Evolutionary conservation across 2,329 filamentous ascomycete species (phyloP).

Genomic region (Grosmannia clavigera): DNA sequence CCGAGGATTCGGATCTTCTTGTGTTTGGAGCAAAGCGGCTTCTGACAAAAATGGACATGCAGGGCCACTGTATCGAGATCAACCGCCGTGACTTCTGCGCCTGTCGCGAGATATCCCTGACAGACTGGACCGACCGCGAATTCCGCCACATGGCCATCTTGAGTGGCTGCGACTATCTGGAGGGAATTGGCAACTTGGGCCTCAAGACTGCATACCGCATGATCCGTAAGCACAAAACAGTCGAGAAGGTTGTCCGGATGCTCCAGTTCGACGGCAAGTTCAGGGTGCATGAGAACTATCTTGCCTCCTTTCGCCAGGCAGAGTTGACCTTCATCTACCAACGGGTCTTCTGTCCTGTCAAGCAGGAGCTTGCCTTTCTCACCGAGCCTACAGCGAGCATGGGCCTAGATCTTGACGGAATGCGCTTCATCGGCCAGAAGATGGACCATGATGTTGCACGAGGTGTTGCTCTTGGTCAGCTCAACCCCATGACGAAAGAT

Average conservation of each 20-base stretch:
- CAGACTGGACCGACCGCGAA: constrained; percentile 83
- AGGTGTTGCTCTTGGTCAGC: constrained; percentile 65
- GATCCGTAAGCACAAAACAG: constrained; percentile 77
- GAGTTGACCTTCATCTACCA: constrained; percentile 91
- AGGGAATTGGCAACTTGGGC: constrained; percentile 72
- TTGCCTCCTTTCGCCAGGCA: constrained; percentile 70
- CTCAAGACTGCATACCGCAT: constrained; percentile 88
- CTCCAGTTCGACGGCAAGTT: constrained; percentile 83
- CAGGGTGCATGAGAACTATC: constrained; percentile 67
- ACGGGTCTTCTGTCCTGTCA: constrained; percentile 77
- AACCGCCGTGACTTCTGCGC: constrained; percentile 79
- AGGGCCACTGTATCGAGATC: constrained; percentile 87
- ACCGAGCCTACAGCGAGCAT: constrained; percentile 52
- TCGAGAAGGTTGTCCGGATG: constrained; percentile 71
- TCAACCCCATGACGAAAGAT: constrained; percentile 82
- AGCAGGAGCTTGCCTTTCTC: constrained; percentile 60
- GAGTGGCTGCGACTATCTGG: constrained; percentile 92
- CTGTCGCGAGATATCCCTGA: constrained; percentile 75
- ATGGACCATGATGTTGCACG: constrained; percentile 58
- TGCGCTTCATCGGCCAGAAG: constrained; percentile 70
- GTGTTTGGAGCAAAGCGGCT: constrained; percentile 89
- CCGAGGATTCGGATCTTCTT: constrained; percentile 90
- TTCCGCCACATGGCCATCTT: constrained; percentile 94
- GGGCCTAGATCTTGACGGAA: constrained; percentile 43
- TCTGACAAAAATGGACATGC: constrained; percentile 86